These are phyloP conservation scores for Inosperma sp. DNA, from an alignment of 768 basidiomycete species.

Conservation along the genomic window DNA sequence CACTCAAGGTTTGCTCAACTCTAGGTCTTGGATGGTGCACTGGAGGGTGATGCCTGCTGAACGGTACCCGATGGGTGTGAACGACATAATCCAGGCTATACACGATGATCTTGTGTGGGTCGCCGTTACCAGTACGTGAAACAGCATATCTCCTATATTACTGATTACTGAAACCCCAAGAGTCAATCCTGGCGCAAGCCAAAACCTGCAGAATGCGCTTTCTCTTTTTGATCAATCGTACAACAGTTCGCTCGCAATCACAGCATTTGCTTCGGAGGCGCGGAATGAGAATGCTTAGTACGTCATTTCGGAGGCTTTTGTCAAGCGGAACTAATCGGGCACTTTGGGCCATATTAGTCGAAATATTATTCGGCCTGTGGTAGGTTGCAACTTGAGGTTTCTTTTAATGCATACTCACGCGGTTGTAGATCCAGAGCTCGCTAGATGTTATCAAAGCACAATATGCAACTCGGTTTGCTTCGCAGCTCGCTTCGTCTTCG, in stretches of 20 bases:
- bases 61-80: slow-evolving; percentile 39
- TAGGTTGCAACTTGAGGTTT: slow-evolving; percentile 13
- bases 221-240: slow-evolving; percentile 38
- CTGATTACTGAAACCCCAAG: background rate
- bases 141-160: background rate
- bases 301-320: no score
- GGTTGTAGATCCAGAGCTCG: slow-evolving; percentile 28
- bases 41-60: slow-evolving; percentile 39
- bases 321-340: no score
- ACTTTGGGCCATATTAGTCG: no score
- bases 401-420: background rate
- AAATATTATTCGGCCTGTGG: slow-evolving; percentile 30
- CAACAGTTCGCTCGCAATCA: slow-evolving; percentile 46
- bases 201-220: slow-evolving; percentile 35
- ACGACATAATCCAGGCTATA: slow-evolving; percentile 40
- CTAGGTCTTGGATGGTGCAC: slow-evolving; percentile 30
- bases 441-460: slow-evolving; percentile 29
- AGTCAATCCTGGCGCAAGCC: slow-evolving; percentile 42
- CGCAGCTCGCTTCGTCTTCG: slow-evolving; percentile 12
- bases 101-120: slow-evolving; percentile 49
- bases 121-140: slow-evolving; percentile 43
- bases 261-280: slow-evolving; percentile 45
- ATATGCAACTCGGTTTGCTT: slow-evolving; percentile 19
- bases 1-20: slow-evolving; percentile 28
- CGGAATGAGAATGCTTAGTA: slow-evolving; percentile 61